A percentile compares a stretch with the other conserved stretches of the same genome.
These are phyloP conservation scores for Penicillium digitatum DNA, from an alignment of 2,329 filamentous ascomycete species.

Conservation along the genomic window DNA sequence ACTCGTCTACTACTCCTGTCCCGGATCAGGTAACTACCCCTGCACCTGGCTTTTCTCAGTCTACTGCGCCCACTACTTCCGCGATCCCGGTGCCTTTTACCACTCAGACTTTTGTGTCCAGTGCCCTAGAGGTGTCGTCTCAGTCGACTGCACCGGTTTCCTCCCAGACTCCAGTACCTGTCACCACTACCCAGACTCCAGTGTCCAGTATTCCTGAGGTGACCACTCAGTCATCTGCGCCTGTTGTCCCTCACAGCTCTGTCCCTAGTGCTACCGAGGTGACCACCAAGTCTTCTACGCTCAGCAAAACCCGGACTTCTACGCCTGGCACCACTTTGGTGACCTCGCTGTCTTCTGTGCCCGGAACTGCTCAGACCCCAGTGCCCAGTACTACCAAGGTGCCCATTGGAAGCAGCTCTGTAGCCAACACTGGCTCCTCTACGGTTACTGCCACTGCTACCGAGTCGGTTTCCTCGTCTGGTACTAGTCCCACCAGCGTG, in stretches of 20 bases:
- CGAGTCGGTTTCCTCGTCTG: not conserved
- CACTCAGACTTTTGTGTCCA: not conserved
- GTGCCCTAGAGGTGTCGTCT: not conserved
- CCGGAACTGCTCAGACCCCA: not conserved
- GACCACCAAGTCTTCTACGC: not conserved
- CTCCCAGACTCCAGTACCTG: not conserved
- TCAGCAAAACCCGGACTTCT: not conserved
- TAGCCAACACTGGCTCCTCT: not conserved
- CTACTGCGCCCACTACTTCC: conserved; percentile 1
- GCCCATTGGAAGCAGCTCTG: not conserved
- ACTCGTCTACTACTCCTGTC: not conserved
- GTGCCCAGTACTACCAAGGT: not conserved
- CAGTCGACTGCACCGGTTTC: not conserved
- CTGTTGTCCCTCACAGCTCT: not conserved
- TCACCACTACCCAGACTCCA: not conserved
- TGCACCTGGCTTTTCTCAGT: not conserved
- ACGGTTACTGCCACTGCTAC: not conserved
- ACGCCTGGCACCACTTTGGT: not conserved
- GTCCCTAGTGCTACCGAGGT: not conserved
- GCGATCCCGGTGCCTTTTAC: not conserved
- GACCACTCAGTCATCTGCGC: not conserved
- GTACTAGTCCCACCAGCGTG: not conserved
- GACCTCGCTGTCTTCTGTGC: not conserved
- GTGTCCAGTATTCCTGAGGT: not conserved
- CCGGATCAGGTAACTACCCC: not conserved